Percentiles rank a stretch among this genome's conserved stretches.
phyloP scores from a whole-genome alignment of 345 rosid species.

The Linum tenue region DNA sequence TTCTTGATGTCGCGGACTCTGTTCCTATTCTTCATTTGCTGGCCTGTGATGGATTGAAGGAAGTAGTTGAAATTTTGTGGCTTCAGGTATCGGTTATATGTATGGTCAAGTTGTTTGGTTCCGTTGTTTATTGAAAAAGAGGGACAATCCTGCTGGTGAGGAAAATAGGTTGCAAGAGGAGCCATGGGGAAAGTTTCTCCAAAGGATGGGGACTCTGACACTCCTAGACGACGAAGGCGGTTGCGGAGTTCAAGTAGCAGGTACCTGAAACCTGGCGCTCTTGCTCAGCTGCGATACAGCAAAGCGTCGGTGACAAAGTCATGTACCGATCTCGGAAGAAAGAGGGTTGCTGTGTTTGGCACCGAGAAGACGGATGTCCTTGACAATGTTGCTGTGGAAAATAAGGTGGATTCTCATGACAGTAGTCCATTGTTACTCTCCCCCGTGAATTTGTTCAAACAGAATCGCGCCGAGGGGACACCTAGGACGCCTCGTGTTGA shows the following conservation, averaged over 20 bases:
- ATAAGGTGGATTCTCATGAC: constrained; percentile 16
- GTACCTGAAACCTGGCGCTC: constrained; percentile 76
- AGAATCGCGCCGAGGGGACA: constrained; percentile 39
- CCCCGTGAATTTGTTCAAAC: constrained; percentile 11
- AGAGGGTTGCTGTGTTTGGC: constrained; percentile 46
- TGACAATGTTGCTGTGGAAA: constrained; percentile 19
- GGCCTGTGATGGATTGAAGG: background rate
- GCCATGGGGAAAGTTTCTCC: constrained; percentile 69
- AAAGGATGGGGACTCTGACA: constrained; percentile 33
- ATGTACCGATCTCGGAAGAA: constrained; percentile 66
- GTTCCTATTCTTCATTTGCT: background rate
- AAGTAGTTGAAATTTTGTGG: constrained; percentile 1
- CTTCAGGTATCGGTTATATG: constrained; percentile 9
- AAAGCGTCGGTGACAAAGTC: constrained; percentile 44
- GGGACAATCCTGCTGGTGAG: background rate
- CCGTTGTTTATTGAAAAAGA: background rate
- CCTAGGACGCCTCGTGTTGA: constrained; percentile 69
- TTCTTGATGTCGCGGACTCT: background rate
- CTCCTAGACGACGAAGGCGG: constrained; percentile 44
- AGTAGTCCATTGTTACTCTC: constrained; percentile 39
- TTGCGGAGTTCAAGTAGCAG: constrained; percentile 40
- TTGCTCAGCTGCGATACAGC: constrained; percentile 56
- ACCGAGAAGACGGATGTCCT: constrained; percentile 28
- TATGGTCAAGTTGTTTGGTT: too few relatives aligned
- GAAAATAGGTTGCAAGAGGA: too few relatives aligned